phyloP scores from a whole-genome alignment of 2,329 filamentous ascomycete species.

The Alternaria angustiovoidea region DNA sequence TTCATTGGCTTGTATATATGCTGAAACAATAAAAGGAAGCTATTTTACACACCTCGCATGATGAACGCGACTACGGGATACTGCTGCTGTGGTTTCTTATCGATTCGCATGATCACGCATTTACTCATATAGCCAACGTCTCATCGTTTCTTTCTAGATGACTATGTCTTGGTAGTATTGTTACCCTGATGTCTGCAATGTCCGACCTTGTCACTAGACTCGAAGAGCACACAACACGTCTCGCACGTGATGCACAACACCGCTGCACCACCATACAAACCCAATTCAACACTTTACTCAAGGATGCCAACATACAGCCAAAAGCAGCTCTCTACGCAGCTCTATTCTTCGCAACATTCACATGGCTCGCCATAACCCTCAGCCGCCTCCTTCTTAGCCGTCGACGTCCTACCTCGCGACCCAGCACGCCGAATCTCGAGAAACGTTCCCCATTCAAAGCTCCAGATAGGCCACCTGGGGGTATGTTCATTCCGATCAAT shows the following conservation, averaged over 20 bases:
- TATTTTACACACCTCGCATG: constrained; percentile 16
- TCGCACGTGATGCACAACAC: constrained; percentile 23
- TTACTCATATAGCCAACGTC: not conserved
- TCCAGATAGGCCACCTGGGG: constrained; percentile 54
- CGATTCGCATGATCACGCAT: not conserved
- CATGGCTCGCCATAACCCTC: constrained; percentile 40
- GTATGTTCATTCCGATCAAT: not conserved
- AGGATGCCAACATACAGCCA: constrained; percentile 20
- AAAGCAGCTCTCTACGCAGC: constrained; percentile 41
- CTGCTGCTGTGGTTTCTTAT: not conserved
- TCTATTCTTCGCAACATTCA: constrained; percentile 40
- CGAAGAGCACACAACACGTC: constrained; percentile 25
- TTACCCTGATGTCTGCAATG: constrained; percentile 12
- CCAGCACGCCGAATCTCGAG: constrained; percentile 56
- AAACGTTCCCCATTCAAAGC: constrained; percentile 52
- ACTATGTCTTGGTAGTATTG: not conserved
- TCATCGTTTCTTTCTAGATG: not conserved
- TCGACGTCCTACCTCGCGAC: constrained; percentile 19
- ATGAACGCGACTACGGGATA: not conserved
- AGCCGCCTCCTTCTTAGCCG: constrained; percentile 32
- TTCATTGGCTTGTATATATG: constrained; percentile 4
- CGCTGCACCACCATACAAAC: not conserved
- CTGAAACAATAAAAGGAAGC: constrained; percentile 11
- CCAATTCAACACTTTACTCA: constrained; percentile 9
- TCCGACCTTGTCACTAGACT: constrained; percentile 13